Evolutionary conservation across 495 filamentous ascomycete genomes (phyloP).

Genomic region (Glarea lozoyensis): DNA sequence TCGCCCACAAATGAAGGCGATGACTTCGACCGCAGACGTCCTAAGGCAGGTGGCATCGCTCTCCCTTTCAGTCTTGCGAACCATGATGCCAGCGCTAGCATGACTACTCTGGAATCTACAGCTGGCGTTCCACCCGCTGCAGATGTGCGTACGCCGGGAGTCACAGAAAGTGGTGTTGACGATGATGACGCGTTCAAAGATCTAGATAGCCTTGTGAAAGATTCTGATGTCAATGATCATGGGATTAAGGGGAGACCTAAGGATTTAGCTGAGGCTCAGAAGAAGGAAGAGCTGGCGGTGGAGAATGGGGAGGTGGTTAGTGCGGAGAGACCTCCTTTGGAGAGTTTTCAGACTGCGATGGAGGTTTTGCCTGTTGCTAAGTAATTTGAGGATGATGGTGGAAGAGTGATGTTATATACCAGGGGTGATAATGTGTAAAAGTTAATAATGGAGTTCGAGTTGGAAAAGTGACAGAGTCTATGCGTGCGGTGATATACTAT

Average conservation of each 20-base stretch:
- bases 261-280: background rate
- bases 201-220: too few relatives aligned
- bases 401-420: too few relatives aligned
- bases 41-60: slow-evolving; percentile 38
- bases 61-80: slow-evolving; percentile 41
- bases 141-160: slow-evolving; percentile 10
- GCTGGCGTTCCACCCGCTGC: slow-evolving; percentile 7
- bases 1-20: slow-evolving; percentile 20
- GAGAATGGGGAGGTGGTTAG: slow-evolving; percentile 12
- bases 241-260: background rate
- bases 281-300: background rate
- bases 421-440: too few relatives aligned
- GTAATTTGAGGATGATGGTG: too few relatives aligned
- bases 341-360: slow-evolving; percentile 14
- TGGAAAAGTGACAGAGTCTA: too few relatives aligned
- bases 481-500: too few relatives aligned
- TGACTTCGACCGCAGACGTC: slow-evolving; percentile 32
- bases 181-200: background rate
- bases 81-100: slow-evolving; percentile 42
- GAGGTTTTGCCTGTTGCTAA: slow-evolving; percentile 6
- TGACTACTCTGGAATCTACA: slow-evolving; percentile 34
- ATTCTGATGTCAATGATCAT: background rate
- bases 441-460: too few relatives aligned
- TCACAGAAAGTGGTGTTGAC: slow-evolving; percentile 6
- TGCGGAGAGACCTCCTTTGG: slow-evolving; percentile 14